Conservation (phyloP, 108 stramenopile species). For the Skeletonema menzelii region DNA sequence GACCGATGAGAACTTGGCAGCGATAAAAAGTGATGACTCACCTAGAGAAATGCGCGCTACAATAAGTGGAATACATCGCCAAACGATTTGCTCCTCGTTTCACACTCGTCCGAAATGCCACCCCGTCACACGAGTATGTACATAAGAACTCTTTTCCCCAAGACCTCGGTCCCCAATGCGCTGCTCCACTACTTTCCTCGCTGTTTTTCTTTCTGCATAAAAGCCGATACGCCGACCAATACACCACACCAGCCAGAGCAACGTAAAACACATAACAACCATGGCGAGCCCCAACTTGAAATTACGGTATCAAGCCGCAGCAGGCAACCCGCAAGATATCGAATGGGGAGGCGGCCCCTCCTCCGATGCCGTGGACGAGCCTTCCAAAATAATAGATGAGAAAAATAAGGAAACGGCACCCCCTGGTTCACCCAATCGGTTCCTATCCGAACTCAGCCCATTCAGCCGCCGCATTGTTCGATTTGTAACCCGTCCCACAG, state of each 20-base stretch:
- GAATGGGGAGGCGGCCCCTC: neutral
- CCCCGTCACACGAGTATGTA: neutral
- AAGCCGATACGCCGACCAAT: no score
- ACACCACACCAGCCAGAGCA: constrained; percentile 47
- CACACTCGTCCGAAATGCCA: neutral
- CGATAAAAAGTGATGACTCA: no score
- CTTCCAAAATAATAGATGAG: neutral
- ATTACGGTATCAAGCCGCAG: constrained; percentile 1
- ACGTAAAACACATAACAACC: neutral
- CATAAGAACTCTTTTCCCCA: no score
- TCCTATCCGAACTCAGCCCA: constrained; percentile 22
- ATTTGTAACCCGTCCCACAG: constrained; percentile 12
- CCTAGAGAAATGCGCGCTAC: no score
- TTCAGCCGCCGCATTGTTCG: constrained; percentile 18
- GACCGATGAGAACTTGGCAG: no score
- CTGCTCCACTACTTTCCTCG: neutral
- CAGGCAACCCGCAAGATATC: constrained; percentile 1
- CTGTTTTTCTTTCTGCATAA: no score
- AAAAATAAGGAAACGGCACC: neutral
- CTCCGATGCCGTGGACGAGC: neutral
- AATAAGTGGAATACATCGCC: no score
- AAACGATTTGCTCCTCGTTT: no score
- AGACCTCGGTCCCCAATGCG: neutral
- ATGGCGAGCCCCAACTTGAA: neutral
- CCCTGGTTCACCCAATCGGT: neutral